Percentiles rank a stretch among this genome's conserved stretches.
Evolutionary conservation across 306 rosid genomes (phyloP).

Genomic region (Pyrus bretschneideri): DNA sequence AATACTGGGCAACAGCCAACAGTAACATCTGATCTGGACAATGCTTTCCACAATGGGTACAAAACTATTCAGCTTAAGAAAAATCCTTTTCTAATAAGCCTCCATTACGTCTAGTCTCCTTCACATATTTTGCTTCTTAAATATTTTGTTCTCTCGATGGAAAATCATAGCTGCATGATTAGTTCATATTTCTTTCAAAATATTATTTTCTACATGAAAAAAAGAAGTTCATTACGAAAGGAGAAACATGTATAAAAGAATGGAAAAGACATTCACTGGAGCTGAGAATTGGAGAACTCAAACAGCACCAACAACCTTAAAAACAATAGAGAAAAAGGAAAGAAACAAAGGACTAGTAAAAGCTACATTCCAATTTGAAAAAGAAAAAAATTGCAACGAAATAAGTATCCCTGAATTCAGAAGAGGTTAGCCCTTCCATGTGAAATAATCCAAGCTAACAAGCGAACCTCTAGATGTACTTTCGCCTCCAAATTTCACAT

Average conservation of each 20-base stretch:
- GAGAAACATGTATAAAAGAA: neutral
- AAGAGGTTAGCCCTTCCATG: neutral
- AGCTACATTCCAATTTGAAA: neutral
- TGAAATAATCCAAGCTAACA: neutral
- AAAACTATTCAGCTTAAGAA: neutral
- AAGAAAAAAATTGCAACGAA: neutral
- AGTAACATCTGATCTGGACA: neutral
- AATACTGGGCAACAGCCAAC: neutral
- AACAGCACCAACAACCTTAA: neutral
- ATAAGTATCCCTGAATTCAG: neutral
- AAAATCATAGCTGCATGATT: neutral
- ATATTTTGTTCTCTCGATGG: neutral
- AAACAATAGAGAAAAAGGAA: neutral
- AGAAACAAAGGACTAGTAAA: neutral
- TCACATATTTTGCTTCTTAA: neutral
- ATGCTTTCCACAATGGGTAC: neutral
- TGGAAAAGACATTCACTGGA: neutral
- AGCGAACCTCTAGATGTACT: neutral
- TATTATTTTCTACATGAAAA: neutral
- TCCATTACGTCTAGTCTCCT: neutral
- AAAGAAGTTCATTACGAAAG: neutral
- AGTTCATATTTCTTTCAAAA: neutral
- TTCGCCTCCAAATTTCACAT: neutral
- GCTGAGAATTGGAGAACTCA: neutral
- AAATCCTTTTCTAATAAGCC: neutral